These are phyloP conservation scores for Vitis vinifera DNA, from an alignment of 164 flowering plant species.

Conservation along the genomic window DNA sequence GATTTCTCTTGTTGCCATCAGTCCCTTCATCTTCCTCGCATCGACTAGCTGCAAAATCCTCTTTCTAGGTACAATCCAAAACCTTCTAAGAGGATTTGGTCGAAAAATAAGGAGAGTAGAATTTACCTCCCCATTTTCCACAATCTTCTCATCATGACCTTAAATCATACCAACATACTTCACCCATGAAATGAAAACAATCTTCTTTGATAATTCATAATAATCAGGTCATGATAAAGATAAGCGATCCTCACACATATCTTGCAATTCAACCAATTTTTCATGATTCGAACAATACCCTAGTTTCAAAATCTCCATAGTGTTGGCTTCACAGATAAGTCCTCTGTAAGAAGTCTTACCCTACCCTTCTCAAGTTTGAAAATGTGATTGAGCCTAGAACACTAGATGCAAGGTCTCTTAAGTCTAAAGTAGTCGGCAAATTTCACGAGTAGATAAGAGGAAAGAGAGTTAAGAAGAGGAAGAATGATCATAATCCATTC, in stretches of 20 bases:
- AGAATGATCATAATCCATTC: conserved; percentile 82
- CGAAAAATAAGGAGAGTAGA: conserved; percentile 39
- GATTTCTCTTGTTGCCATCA: conserved; percentile 19
- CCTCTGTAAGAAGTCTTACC: conserved; percentile 32
- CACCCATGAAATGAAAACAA: conserved; percentile 44
- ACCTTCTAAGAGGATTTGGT: conserved; percentile 56
- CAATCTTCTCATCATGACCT: conserved; percentile 24
- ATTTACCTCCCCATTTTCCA: conserved; percentile 35
- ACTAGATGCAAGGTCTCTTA: conserved; percentile 79
- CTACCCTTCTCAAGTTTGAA: conserved; percentile 34
- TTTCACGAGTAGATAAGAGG: conserved; percentile 66
- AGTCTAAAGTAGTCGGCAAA: conserved; percentile 81
- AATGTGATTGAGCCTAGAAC: conserved; percentile 69
- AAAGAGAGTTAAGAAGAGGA: conserved; percentile 78
- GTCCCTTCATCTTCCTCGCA: conserved; percentile 20
- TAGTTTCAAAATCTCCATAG: conserved; percentile 69
- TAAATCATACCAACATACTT: conserved; percentile 38
- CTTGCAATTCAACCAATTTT: conserved; percentile 48
- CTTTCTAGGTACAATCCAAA: conserved; percentile 49
- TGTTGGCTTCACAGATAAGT: conserved; percentile 74
- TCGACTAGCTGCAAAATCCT: conserved; percentile 21
- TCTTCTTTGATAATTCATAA: conserved; percentile 16
- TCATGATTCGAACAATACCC: conserved; percentile 65
- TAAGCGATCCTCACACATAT: conserved; percentile 83
- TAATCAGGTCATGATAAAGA: conserved; percentile 34